Conservation (phyloP, 768 basidiomycete genomes). For the Lactarius sp. region DNA sequence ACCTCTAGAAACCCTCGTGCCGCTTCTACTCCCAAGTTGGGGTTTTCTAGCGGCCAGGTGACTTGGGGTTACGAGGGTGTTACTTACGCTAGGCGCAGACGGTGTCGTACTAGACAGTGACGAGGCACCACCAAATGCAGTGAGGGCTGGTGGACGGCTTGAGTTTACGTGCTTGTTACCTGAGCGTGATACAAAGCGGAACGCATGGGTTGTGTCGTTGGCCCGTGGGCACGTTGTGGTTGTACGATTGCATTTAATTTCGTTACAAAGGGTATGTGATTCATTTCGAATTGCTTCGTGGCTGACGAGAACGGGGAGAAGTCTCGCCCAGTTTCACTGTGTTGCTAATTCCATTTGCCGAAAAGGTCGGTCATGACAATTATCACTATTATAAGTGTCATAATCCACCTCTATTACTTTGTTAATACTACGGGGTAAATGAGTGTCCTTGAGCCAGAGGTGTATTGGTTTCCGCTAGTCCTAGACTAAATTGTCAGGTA, state of each 20-base stretch:
- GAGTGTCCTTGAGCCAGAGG: neutral
- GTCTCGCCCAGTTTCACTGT: neutral
- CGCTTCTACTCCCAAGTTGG: neutral
- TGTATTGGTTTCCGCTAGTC: neutral
- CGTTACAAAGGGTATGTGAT: neutral
- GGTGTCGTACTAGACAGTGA: neutral
- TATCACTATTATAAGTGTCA: neutral
- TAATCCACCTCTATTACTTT: neutral
- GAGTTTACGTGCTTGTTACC: conserved; percentile 17
- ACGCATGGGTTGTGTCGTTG: neutral
- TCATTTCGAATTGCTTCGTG: neutral
- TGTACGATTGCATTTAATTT: neutral
- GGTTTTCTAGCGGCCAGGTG: neutral
- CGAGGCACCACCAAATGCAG: neutral
- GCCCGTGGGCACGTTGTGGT: neutral
- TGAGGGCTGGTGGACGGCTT: neutral
- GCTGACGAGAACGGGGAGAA: neutral
- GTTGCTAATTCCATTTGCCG: neutral
- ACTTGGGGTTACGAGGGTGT: conserved; percentile 6
- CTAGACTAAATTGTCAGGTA: no score
- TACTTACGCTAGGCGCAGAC: conserved; percentile 4
- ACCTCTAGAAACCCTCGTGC: neutral
- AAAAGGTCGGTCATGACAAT: neutral
- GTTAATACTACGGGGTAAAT: neutral
- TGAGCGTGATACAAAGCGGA: conserved; percentile 7